Conservation (phyloP, 352 stramenopile species). For the Phytophthora pisi region DNA sequence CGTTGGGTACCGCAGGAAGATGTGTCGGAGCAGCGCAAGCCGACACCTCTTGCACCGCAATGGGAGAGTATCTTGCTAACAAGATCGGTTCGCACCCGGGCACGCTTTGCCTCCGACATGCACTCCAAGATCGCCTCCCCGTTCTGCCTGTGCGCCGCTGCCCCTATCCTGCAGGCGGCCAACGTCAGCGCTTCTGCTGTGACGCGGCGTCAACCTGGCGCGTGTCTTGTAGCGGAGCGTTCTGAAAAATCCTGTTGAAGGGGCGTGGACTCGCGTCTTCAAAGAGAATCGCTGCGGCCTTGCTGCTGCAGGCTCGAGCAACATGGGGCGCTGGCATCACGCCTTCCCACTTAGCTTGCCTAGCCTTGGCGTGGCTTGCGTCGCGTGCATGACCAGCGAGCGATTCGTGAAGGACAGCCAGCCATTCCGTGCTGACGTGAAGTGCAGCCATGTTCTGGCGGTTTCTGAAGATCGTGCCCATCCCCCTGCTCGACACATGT, state of each 20-base stretch:
- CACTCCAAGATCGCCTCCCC: background rate
- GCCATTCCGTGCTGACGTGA: background rate
- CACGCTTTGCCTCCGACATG: background rate
- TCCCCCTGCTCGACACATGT: slow-evolving; percentile 2
- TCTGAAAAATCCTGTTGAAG: too few relatives aligned
- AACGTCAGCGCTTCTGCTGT: background rate
- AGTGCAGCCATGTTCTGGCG: background rate
- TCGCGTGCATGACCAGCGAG: background rate
- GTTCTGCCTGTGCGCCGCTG: background rate
- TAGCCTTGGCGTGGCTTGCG: background rate
- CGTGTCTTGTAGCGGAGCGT: too few relatives aligned
- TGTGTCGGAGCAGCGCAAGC: background rate
- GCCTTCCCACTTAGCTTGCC: too few relatives aligned
- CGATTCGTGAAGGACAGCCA: background rate
- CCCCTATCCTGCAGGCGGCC: background rate
- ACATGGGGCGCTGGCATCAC: too few relatives aligned
- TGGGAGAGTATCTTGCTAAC: too few relatives aligned
- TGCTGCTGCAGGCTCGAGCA: background rate
- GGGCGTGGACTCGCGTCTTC: too few relatives aligned
- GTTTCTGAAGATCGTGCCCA: slow-evolving; percentile 1
- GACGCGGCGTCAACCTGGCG: too few relatives aligned
- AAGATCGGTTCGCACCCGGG: background rate
- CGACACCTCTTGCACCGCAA: background rate
- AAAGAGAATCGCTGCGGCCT: too few relatives aligned
- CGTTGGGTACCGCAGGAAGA: background rate